Evolutionary conservation across 106 monocot genomes (phyloP).

Genomic region (Acanthochlamys bracteata): DNA sequence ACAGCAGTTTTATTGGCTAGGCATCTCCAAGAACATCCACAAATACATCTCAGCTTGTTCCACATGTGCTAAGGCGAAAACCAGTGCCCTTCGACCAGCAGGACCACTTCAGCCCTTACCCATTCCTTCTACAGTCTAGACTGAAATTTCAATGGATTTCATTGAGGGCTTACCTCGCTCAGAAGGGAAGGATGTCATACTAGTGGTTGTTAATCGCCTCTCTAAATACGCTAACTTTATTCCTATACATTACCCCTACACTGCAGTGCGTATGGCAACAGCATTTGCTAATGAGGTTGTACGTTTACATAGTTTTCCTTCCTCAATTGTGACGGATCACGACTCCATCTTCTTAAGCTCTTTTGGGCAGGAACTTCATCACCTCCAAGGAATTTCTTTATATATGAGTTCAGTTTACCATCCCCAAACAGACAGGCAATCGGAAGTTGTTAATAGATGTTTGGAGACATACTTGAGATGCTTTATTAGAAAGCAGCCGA

Average conservation of each 20-base stretch:
- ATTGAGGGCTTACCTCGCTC: background rate
- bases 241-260: background rate
- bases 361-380: too few species aligned
- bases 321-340: background rate
- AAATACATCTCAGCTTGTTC: too few species aligned
- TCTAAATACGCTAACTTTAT: background rate
- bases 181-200: background rate
- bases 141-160: slow-evolving; percentile 7
- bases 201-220: background rate
- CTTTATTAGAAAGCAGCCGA: background rate
- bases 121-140: background rate
- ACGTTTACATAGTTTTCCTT: background rate
- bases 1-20: background rate
- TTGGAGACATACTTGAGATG: background rate
- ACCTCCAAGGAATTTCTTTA: too few species aligned
- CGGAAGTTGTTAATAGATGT: background rate
- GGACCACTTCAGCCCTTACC: slow-evolving; percentile 3
- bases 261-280: background rate
- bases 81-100: background rate
- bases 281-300: background rate
- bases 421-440: background rate
- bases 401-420: too few species aligned
- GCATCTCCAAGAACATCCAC: background rate
- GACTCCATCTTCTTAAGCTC: background rate
- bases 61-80: too few species aligned